phyloP scores from a whole-genome alignment of 1,284 basidiomycete species.

The Phylloboletellus chloephorus region DNA sequence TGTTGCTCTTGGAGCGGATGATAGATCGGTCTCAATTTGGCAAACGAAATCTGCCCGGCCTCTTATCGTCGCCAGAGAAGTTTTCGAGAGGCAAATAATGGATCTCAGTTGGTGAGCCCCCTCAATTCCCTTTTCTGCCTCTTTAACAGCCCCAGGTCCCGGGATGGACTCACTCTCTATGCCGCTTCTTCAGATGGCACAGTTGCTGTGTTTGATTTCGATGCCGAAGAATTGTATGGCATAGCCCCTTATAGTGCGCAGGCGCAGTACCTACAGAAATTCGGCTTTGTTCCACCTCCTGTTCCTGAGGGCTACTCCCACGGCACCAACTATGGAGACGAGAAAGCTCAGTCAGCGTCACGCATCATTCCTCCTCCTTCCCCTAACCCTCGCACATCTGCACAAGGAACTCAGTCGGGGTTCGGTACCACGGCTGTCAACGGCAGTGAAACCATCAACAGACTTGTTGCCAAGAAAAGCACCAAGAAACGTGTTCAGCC shows the following conservation, averaged over 20 bases:
- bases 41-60: conserved; percentile 88
- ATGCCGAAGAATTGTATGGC: conserved; percentile 75
- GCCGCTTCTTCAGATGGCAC: conserved; percentile 96
- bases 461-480: conserved; percentile 66
- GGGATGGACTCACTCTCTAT: conserved; percentile 88
- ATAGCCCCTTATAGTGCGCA: conserved; percentile 73
- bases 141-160: conserved; percentile 55
- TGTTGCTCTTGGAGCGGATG: conserved; percentile 87
- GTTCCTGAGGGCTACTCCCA: conserved; percentile 67
- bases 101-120: conserved; percentile 84
- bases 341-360: conserved; percentile 19
- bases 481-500: conserved; percentile 67
- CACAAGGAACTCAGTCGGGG: conserved; percentile 32
- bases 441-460: conserved; percentile 58
- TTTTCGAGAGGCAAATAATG: conserved; percentile 92
- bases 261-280: conserved; percentile 73
- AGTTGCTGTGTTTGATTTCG: conserved; percentile 83
- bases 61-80: conserved; percentile 86
- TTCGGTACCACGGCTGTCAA: conserved; percentile 37
- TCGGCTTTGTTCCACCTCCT: conserved; percentile 63
- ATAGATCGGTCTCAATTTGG: conserved; percentile 87
- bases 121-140: conserved; percentile 2
- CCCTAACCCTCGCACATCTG: conserved; percentile 32
- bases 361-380: conserved; percentile 49
- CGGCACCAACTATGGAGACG: conserved; percentile 30